Evolutionary conservation across 768 basidiomycete species (phyloP), one percentile per base, ranked within the genome.

Genomic region (Rhizopogon rudus): DNA sequence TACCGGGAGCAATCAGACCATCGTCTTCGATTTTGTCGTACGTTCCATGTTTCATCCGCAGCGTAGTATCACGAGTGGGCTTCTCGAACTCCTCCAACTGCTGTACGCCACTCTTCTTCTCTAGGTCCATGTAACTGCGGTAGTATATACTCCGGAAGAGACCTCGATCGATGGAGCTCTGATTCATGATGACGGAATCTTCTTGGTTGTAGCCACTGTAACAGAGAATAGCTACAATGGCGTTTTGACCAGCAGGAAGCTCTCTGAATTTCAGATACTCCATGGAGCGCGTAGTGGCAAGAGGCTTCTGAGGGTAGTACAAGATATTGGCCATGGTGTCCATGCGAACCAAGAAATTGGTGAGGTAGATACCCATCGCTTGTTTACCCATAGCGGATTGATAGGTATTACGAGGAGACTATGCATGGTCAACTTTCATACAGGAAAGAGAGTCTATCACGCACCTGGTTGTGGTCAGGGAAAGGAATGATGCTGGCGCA

Each of bases 171-270:
- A 99, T 91, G 28, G 97, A 96, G 63, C 91, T 93, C 73, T 99
- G 97, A 70, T 98, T 98, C 96, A 99, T 98, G 75, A 99, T 98
- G 73, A 99, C 97, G 59, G 97, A 99, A 81, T 99, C 97, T 82
- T 98, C 97, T 74, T 99, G 97, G 71, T 99, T 99, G 75, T 99
- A 99, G 46, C 96, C 96, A 63, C 94, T 98, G 74, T 99, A 99
- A 67, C 95, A 98, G 53, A 98, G 77, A 65, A 99, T 98, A 12
- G 96, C 96, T 55, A 99, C 96, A 59, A 98, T 92, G 46, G 96
- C 96, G 66, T 99, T 99, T 73, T 98, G 96, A n/a, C 94, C 96
- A 16, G 96, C 96, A 51, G 96, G 96, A 28, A 99, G 82, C 68
- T 99, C 97, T 62, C 95, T 86, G 86, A 99, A 99, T 68, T 94